Evolutionary conservation across 257 asterid genomes (phyloP).

Genomic region (Ehretia macrophylla): DNA sequence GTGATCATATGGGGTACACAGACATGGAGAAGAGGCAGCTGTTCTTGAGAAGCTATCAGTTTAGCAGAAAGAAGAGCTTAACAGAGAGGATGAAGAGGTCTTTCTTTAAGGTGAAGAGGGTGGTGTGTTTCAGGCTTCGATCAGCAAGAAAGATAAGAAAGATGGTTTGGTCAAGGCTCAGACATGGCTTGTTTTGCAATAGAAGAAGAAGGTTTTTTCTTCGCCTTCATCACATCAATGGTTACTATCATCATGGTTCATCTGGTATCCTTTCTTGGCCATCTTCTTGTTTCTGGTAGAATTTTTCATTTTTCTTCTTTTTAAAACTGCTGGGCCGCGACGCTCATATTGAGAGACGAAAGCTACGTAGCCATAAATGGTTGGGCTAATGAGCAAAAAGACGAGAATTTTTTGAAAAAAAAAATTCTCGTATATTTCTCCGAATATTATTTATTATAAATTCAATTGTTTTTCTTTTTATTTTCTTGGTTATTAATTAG

Average conservation of each 20-base stretch:
- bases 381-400: no score
- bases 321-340: no score
- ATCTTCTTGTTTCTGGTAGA: constrained; percentile 26
- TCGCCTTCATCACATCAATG: constrained; percentile 19
- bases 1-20: constrained; percentile 23
- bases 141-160: constrained; percentile 45
- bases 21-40: constrained; percentile 73
- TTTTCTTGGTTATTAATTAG: no score
- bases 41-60: constrained; percentile 82
- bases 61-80: constrained; percentile 63
- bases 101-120: constrained; percentile 45
- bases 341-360: no score
- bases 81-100: constrained; percentile 48
- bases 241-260: not conserved
- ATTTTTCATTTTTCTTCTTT: no score
- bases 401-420: no score
- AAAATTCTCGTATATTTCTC: no score
- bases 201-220: constrained; percentile 39
- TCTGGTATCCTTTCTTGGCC: constrained; percentile 2
- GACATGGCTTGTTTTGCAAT: constrained; percentile 41
- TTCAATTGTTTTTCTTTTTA: no score
- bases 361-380: no score
- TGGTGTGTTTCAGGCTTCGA: constrained; percentile 35
- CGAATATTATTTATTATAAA: no score
- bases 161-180: constrained; percentile 50